phyloP scores from a whole-genome alignment of 805 yeast species.

The Metschnikowia lunata region DNA sequence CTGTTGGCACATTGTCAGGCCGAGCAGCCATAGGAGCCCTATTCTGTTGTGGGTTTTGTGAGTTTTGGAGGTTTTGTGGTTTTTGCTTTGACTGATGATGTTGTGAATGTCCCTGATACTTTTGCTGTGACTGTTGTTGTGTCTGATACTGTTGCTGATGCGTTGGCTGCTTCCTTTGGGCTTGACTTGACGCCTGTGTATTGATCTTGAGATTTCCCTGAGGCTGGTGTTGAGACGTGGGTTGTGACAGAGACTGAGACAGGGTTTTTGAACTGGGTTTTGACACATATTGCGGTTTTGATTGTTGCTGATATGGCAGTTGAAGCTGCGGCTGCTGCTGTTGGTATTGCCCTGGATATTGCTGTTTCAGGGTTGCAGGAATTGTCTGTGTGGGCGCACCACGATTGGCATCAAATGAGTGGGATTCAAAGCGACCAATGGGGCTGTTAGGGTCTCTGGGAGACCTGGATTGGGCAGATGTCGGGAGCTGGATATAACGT shows the following conservation, averaged over 20 bases:
- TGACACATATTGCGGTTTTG: not conserved
- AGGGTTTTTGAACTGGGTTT: no score
- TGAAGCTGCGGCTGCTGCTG: not conserved
- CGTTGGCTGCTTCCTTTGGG: not conserved
- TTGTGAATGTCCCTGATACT: conserved; percentile 13
- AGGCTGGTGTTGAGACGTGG: no score
- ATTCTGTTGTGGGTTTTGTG: not conserved
- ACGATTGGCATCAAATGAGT: not conserved
- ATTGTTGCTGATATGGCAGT: not conserved
- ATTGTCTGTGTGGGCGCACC: no score
- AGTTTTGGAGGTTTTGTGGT: not conserved
- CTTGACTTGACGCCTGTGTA: no score
- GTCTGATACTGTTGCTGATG: not conserved
- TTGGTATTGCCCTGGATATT: no score
- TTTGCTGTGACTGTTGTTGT: conserved; percentile 4
- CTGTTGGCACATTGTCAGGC: no score
- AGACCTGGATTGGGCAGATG: conserved; percentile 2
- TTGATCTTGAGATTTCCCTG: no score
- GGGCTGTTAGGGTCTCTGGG: conserved; percentile 2
- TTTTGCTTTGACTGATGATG: not conserved
- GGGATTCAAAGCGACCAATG: not conserved
- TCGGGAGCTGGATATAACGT: conserved; percentile 29
- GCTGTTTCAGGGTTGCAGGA: no score
- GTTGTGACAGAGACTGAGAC: not conserved
- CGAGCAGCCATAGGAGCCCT: not conserved